phyloP scores from a whole-genome alignment of 2,329 filamentous ascomycete species.

The Talaromyces marneffei region DNA sequence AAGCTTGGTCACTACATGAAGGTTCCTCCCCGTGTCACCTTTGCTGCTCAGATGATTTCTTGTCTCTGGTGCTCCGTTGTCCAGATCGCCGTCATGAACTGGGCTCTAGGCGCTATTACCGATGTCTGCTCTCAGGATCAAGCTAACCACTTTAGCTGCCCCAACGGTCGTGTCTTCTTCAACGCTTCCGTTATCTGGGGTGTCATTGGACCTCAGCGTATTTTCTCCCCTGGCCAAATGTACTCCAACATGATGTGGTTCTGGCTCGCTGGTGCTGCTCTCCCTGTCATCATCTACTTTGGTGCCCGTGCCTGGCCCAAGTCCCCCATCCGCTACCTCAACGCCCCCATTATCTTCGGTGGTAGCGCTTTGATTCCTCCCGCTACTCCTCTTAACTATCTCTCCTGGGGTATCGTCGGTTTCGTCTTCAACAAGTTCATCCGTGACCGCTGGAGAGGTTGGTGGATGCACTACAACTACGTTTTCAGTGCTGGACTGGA shows the following conservation, averaged over 20 bases:
- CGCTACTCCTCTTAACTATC: constrained; percentile 64
- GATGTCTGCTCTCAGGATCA: constrained; percentile 58
- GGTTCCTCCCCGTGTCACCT: constrained; percentile 47
- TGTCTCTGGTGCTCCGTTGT: constrained; percentile 48
- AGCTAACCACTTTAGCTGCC: constrained; percentile 55
- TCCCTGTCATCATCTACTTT: constrained; percentile 59
- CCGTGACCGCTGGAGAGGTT: constrained; percentile 59
- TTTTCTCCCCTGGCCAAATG: constrained; percentile 59
- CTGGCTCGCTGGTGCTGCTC: constrained; percentile 60
- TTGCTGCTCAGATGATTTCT: constrained; percentile 47
- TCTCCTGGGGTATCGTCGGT: constrained; percentile 64
- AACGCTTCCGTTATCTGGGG: constrained; percentile 69
- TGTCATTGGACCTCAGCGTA: constrained; percentile 62
- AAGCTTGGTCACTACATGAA: constrained; percentile 66
- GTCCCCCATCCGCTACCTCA: constrained; percentile 60
- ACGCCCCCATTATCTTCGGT: constrained; percentile 63
- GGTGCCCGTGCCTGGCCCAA: constrained; percentile 58
- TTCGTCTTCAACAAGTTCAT: constrained; percentile 64
- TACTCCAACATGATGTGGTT: constrained; percentile 64
- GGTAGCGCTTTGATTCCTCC: constrained; percentile 60
- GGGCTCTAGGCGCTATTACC: constrained; percentile 52
- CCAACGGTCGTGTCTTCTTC: constrained; percentile 57
- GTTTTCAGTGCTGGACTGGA: constrained; percentile 66
- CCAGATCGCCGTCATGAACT: constrained; percentile 43
- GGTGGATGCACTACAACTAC: constrained; percentile 77